phyloP scores from a whole-genome alignment of 345 rosid species.

The Microthlaspi erraticum region DNA sequence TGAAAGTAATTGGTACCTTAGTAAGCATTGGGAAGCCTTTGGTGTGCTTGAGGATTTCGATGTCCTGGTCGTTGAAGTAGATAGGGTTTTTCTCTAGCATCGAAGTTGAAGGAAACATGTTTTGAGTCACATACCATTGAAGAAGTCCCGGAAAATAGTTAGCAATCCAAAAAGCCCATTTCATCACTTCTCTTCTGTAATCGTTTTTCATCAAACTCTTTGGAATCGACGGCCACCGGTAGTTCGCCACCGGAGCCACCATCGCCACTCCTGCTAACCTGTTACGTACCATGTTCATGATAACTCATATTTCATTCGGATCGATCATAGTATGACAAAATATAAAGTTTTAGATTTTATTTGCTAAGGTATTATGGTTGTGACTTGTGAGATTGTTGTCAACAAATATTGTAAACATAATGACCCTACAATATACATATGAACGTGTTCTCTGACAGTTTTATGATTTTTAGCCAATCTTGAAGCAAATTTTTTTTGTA shows the following conservation, averaged over 20 bases:
- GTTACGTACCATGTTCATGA: conserved; percentile 28
- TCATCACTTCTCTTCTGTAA: conserved; percentile 61
- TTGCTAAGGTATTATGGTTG: background rate
- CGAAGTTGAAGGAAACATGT: conserved; percentile 63
- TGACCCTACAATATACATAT: background rate
- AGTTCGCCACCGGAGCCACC: conserved; percentile 75
- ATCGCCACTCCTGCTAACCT: conserved; percentile 84
- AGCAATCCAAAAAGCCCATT: conserved; percentile 61
- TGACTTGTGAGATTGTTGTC: conserved; percentile 5
- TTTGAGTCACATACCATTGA: conserved; percentile 80
- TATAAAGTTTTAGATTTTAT: background rate
- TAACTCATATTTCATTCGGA: background rate
- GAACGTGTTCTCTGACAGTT: conserved; percentile 25
- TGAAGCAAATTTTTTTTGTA: conserved; percentile 11
- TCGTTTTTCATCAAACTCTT: conserved; percentile 56
- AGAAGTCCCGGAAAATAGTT: conserved; percentile 65
- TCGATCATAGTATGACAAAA: background rate
- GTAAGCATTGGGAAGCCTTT: conserved; percentile 88
- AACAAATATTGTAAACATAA: background rate
- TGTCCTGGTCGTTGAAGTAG: conserved; percentile 68
- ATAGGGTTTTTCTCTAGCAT: conserved; percentile 61
- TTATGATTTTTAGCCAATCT: conserved; percentile 13
- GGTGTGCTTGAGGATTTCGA: conserved; percentile 63
- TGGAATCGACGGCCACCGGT: conserved; percentile 84
- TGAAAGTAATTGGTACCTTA: conserved; percentile 50